Evolutionary conservation across 371 early-diverging fungal genomes (phyloP).

Genomic region (Syncephalastrum sp.): DNA sequence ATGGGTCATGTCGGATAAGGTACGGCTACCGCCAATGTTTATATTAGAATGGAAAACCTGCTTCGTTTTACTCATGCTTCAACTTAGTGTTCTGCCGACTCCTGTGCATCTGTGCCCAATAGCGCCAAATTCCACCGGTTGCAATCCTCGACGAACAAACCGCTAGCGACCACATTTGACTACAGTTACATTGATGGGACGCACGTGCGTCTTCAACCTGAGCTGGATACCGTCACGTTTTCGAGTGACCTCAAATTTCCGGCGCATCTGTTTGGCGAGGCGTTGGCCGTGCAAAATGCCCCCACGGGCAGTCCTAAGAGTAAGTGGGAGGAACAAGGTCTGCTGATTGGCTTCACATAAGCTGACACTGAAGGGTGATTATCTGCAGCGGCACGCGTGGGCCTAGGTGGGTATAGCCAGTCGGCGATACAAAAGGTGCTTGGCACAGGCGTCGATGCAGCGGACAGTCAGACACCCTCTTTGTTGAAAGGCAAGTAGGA

Average conservation of each 20-base stretch:
- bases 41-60: no score
- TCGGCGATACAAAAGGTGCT: no score
- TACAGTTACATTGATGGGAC: constrained; percentile 29
- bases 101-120: constrained; percentile 15
- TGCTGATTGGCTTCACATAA: no score
- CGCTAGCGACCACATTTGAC: constrained; percentile 17
- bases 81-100: constrained; percentile 18
- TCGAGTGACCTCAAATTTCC: constrained; percentile 8
- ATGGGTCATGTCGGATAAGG: constrained; percentile 25
- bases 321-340: no score
- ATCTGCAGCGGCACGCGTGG: no score
- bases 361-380: no score
- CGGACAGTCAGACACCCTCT: no score
- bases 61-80: no score
- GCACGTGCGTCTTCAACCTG: constrained; percentile 24
- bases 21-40: background rate
- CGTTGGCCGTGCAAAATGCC: constrained; percentile 9
- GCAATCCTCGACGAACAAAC: constrained; percentile 20
- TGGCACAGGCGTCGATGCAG: no score
- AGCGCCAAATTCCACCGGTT: constrained; percentile 17
- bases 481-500: no score
- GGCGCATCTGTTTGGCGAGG: constrained; percentile 30
- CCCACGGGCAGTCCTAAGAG: no score
- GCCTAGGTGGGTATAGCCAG: no score
- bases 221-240: constrained; percentile 29